phyloP scores from a whole-genome alignment of 306 rosid species.

The Potentilla sterilis region DNA sequence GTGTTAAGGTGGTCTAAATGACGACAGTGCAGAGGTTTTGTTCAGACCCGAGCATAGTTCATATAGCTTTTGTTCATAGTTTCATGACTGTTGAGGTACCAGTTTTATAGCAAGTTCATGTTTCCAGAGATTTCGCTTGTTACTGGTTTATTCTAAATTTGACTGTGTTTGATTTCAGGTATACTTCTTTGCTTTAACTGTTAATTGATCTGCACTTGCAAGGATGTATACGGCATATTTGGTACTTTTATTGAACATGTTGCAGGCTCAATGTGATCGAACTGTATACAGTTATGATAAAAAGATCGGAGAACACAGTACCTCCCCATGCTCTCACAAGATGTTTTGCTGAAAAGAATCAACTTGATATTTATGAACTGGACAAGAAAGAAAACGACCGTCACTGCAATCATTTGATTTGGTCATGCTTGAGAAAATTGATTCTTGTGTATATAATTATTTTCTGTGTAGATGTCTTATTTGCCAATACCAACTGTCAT shows the following conservation, averaged over 20 bases:
- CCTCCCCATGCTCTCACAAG: background rate
- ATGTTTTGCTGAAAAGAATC: background rate
- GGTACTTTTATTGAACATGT: background rate
- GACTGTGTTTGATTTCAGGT: background rate
- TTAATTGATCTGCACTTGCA: background rate
- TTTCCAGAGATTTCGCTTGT: background rate
- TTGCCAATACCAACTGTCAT: too few relatives aligned
- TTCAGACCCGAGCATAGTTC: constrained; percentile 21
- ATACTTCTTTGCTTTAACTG: background rate
- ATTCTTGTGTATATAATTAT: background rate
- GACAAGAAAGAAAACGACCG: background rate
- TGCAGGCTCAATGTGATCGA: background rate
- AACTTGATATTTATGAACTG: background rate
- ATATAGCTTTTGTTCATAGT: constrained; percentile 19
- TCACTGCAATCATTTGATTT: background rate
- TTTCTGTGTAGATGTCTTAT: background rate
- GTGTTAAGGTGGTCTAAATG: constrained; percentile 27
- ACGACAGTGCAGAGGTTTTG: constrained; percentile 13
- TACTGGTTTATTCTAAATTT: background rate
- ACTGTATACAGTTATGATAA: background rate
- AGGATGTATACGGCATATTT: background rate
- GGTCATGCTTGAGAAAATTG: background rate
- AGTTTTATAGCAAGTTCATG: constrained; percentile 5
- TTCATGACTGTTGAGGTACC: constrained; percentile 27
- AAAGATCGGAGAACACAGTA: background rate